Evolutionary conservation across 2,329 filamentous ascomycete genomes (phyloP).

Genomic region (Alternaria brassicae): DNA sequence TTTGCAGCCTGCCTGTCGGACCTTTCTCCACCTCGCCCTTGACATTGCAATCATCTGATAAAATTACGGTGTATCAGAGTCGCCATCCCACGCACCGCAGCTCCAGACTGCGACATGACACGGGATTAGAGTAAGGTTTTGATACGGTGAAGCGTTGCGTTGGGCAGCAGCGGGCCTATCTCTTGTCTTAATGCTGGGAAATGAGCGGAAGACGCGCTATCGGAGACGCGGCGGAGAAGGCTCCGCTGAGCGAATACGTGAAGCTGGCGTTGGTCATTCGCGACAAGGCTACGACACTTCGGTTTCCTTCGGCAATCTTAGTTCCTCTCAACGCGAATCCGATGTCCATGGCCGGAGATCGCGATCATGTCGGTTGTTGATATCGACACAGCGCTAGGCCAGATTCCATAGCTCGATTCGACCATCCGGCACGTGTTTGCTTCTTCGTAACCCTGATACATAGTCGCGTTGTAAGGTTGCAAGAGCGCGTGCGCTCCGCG

Average conservation of each 20-base stretch:
- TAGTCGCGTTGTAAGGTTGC: not conserved
- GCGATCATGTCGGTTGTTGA: not conserved
- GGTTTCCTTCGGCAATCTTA: constrained; percentile 6
- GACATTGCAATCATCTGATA: not conserved
- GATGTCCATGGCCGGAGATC: not conserved
- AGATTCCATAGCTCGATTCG: not conserved
- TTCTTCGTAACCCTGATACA: not conserved
- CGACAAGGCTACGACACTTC: constrained; percentile 3
- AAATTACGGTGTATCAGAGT: not conserved
- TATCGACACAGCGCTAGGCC: not conserved
- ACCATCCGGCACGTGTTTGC: not conserved
- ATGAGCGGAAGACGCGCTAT: not conserved
- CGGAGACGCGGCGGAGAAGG: not conserved
- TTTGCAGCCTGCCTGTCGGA: not conserved
- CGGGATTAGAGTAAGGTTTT: constrained; percentile 1
- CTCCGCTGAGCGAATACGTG: constrained; percentile 3
- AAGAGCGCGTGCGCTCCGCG: not conserved
- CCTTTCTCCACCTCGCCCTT: not conserved
- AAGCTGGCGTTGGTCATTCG: not conserved
- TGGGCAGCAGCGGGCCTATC: constrained; percentile 2
- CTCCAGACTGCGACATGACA: not conserved
- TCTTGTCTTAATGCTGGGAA: not conserved
- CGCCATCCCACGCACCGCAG: not conserved
- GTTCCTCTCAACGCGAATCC: not conserved
- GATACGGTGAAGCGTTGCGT: constrained; percentile 5